phyloP scores from a whole-genome alignment of 306 rosid species.

The Casuarina equisetifolia region DNA sequence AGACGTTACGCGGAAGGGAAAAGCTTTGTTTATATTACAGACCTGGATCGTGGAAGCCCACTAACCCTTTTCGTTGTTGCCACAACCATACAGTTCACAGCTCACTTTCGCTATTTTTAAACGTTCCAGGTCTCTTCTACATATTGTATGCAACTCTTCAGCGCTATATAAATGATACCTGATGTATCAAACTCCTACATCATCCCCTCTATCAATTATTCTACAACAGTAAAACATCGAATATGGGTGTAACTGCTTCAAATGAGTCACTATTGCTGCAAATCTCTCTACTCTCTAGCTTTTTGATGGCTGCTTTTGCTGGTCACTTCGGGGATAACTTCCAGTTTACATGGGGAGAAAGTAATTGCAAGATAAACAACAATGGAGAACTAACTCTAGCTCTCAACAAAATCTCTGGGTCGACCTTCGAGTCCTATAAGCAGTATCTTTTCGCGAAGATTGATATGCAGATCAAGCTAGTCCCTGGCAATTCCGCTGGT shows the following conservation, averaged over 20 bases:
- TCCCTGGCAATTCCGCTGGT: constrained; percentile 44
- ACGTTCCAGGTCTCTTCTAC: neutral
- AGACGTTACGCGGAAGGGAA: neutral
- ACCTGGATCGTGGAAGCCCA: neutral
- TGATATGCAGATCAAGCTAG: constrained; percentile 49
- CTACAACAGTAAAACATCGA: neutral
- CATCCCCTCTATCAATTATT: neutral
- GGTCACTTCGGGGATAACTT: constrained; percentile 28
- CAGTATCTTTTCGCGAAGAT: constrained; percentile 35
- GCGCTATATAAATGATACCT: neutral
- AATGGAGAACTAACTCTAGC: constrained; percentile 34
- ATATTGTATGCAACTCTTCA: neutral
- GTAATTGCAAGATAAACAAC: constrained; percentile 24
- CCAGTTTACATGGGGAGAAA: constrained; percentile 36
- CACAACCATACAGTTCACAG: neutral
- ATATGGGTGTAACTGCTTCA: neutral
- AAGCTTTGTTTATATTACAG: neutral
- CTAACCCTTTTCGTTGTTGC: neutral
- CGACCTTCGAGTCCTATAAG: constrained; percentile 40
- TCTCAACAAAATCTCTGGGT: constrained; percentile 38
- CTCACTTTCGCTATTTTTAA: neutral
- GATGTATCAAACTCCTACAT: neutral
- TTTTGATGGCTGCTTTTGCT: constrained; percentile 10
- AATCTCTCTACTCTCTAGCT: constrained; percentile 7
- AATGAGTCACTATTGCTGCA: constrained; percentile 14